phyloP scores from a whole-genome alignment of 1,284 basidiomycete species.

The Grifola frondosa region DNA sequence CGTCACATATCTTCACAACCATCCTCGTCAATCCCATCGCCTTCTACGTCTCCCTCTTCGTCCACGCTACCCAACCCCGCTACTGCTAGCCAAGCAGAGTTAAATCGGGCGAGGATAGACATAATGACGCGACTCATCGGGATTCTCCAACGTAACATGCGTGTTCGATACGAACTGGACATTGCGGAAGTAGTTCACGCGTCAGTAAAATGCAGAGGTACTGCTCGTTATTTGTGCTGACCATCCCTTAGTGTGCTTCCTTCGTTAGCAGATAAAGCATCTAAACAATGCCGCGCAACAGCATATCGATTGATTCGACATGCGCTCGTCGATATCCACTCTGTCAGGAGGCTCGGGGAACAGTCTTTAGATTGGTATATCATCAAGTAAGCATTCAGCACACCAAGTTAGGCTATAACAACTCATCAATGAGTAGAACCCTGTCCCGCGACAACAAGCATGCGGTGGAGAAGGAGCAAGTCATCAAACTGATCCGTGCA shows the following conservation, averaged over 20 bases:
- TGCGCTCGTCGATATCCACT: constrained; percentile 69
- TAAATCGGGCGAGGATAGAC: constrained; percentile 58
- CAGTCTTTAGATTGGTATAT: constrained; percentile 87
- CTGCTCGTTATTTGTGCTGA: background rate
- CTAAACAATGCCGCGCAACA: constrained; percentile 76
- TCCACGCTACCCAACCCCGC: constrained; percentile 33
- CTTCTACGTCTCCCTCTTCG: constrained; percentile 46
- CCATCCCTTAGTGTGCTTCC: constrained; percentile 64
- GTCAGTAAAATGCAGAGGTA: constrained; percentile 49
- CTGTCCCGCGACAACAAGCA: constrained; percentile 84
- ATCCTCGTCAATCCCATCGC: constrained; percentile 28
- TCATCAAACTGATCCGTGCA: constrained; percentile 87
- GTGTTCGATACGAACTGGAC: constrained; percentile 76
- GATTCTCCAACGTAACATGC: constrained; percentile 72
- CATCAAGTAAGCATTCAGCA: constrained; percentile 59
- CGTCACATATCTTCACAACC: constrained; percentile 9
- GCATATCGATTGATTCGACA: constrained; percentile 89
- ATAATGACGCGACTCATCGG: constrained; percentile 67
- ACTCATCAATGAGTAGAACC: constrained; percentile 49
- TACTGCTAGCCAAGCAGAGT: constrained; percentile 43
- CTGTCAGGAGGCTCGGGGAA: constrained; percentile 55
- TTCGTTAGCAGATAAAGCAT: constrained; percentile 73
- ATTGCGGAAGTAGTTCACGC: constrained; percentile 69
- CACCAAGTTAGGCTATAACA: background rate
- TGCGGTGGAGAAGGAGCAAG: constrained; percentile 89